Evolutionary conservation across 345 rosid species (phyloP), one percentile per base, ranked within the genome.

Genomic region (Erodium maritimum): DNA sequence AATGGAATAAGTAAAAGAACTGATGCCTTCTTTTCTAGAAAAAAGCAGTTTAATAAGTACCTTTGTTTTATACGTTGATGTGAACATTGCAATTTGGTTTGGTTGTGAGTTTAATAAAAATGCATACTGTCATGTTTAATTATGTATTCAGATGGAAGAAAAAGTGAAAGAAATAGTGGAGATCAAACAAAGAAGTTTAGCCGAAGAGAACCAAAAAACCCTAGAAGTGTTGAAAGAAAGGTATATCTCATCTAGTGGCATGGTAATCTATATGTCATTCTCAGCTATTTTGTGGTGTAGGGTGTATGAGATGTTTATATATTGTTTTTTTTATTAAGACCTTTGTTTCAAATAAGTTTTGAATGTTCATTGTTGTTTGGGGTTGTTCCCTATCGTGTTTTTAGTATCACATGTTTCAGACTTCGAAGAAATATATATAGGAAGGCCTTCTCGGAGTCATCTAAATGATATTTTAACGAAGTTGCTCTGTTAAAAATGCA

Each of bases 161-260:
- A 93, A 93, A 69, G 91, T 93, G 58, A 93, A 87, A 77, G 99
- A 93, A 76, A 80, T 89, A 63, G 97, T 93, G 77, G 99, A 93
- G 83, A 87, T 93, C 62, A 93, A 87, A 80, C 96, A 93, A 69
- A 86, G 88, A 17, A 84, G 86, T 78, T 74, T 93, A 75, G 95
- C 96, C 23, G 97, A 93, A 83, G 99, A 93, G 77, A 93, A 93
- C 66, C 99, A 90, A 76, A 93, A 93, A 76, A 90, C 95, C 1
- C 71, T 93, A 45, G 99, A 90, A 70, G 83, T 83, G 59, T 84
- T 93, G 34, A 87, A 87, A 73, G 97, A 93, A 52, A 82, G 97
- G 99, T 93, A 77, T 33, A 22, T 9, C 50, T 19, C 37, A 52
- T 65, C 21, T 56, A n/a, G 14, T 25, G 54, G 51, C 33, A 33